These are phyloP conservation scores for Diplodia corticola DNA, from an alignment of 2,329 filamentous ascomycete genomes.

Conservation along the genomic window DNA sequence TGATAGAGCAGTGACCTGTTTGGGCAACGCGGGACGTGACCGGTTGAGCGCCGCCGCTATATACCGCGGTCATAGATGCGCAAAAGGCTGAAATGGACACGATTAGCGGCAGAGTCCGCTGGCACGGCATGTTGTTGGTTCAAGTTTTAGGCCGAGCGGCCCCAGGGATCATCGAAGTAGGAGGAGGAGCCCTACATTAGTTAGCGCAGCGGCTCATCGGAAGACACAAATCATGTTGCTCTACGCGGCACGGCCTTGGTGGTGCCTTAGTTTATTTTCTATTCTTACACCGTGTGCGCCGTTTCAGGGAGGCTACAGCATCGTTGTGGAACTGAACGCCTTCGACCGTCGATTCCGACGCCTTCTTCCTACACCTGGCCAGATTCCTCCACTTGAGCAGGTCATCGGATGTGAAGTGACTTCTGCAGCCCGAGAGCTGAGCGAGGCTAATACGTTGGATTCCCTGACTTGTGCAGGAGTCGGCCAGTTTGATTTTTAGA, in stretches of 20 bases:
- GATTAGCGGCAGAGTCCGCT: not conserved
- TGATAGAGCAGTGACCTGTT: not conserved
- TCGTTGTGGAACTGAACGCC: not conserved
- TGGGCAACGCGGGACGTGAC: not conserved
- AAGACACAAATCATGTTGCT: slow-evolving; percentile 22
- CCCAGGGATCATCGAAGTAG: slow-evolving; percentile 7
- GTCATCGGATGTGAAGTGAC: not conserved
- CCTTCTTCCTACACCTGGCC: not conserved
- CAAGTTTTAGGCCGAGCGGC: not conserved
- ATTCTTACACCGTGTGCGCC: slow-evolving; percentile 18
- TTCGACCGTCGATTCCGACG: slow-evolving; percentile 20
- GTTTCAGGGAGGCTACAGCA: slow-evolving; percentile 2
- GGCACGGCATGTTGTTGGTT: not conserved
- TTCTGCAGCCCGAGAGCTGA: not conserved
- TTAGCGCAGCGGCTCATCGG: slow-evolving; percentile 18
- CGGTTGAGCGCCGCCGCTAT: not conserved
- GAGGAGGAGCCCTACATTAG: not conserved
- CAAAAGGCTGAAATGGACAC: slow-evolving; percentile 2
- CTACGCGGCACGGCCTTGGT: slow-evolving; percentile 10
- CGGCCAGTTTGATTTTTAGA: slow-evolving; percentile 1
- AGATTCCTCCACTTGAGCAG: not conserved
- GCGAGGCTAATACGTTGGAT: not conserved
- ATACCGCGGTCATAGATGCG: not conserved
- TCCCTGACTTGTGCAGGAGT: slow-evolving; percentile 9
- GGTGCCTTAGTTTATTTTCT: slow-evolving; percentile 15